Percentiles rank a stretch among this genome's conserved stretches.
phyloP scores from a whole-genome alignment of 2,329 filamentous ascomycete genomes.

The Arthrobotrys iridis region DNA sequence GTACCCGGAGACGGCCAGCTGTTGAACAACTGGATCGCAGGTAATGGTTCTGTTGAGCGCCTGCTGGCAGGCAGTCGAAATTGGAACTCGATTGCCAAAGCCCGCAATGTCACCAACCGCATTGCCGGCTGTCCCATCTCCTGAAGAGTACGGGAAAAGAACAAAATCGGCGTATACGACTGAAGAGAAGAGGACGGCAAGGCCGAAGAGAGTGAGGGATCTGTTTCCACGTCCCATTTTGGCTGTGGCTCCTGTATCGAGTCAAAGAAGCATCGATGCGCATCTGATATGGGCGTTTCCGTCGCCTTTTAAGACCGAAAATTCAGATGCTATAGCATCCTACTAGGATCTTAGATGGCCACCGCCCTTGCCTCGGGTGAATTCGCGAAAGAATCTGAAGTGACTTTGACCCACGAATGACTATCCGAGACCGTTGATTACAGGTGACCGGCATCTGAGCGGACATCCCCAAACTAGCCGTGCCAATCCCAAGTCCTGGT shows the following conservation, averaged over 20 bases:
- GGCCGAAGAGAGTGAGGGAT: background rate
- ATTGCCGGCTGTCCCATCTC: conserved; percentile 7
- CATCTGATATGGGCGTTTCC: too few species aligned
- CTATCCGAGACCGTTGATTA: too few species aligned
- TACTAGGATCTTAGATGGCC: too few species aligned
- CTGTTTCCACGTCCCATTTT: background rate
- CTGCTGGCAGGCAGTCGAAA: conserved; percentile 5
- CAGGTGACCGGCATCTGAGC: too few species aligned
- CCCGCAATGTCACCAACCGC: background rate
- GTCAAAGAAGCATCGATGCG: too few species aligned
- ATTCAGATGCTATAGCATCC: too few species aligned
- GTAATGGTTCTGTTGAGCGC: conserved; percentile 4
- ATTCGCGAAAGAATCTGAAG: too few species aligned
- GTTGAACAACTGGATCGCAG: background rate
- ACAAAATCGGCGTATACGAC: background rate
- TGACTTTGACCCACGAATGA: too few species aligned
- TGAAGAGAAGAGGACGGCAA: background rate
- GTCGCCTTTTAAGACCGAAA: too few species aligned
- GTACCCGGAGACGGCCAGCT: background rate
- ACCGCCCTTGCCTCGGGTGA: too few species aligned
- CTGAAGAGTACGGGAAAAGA: conserved; percentile 4
- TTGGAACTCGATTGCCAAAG: background rate
- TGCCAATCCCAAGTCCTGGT: too few species aligned
- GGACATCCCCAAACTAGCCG: too few species aligned
- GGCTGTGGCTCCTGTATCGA: background rate